Evolutionary conservation across 2,329 filamentous ascomycete genomes (phyloP), one percentile per base, ranked within the genome.

Genomic region (Karstenula rhodostoma): DNA sequence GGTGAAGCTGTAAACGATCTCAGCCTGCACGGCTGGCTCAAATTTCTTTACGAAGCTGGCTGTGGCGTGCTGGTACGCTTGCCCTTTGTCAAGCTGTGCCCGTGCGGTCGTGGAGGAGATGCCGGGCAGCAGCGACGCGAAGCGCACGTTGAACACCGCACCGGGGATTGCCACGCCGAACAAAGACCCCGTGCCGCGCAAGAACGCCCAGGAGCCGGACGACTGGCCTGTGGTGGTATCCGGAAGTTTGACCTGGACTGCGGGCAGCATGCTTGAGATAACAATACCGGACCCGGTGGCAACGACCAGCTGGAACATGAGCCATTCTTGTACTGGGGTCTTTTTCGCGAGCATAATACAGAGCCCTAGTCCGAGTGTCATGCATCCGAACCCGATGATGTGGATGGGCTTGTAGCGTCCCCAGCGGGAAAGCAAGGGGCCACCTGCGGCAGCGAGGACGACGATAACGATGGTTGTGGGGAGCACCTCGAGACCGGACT

Each of bases 1-100:
- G 0, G 70, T 69, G 58, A 78, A 82, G 0, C 75, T 73, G 1
- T 60, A 53, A 1, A 76, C 58, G 4, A 82, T 75, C 54, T 80
- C 66, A 0, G 52, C 32, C 23, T 68, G 60, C 1, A 63, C 61
- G 0, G n/a, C 33, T 0, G 58, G 12, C 0, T 63, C 65, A 23
- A 74, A 74, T 10, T 51, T 64, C 1, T 35, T 29, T 13, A 73
- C 57, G 43, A 73, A 72, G 9, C 60, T 62, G 0, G 66, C 59
- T 0, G 69, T 64, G 4, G 71, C 73, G 7, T 61, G 69, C 43
- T 74, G 63, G 43, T 76, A 77, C 0, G 73, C 73, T 35, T 72
- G 60, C 0, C 74, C 73, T 13, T 67, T 49, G 0, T 49, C 44
- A 6, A 75, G 59, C 43, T 63, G 51, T 0, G 49, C 22, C 3